Evolutionary conservation across 345 rosid species (phyloP).

Genomic region (Garcia nutans): DNA sequence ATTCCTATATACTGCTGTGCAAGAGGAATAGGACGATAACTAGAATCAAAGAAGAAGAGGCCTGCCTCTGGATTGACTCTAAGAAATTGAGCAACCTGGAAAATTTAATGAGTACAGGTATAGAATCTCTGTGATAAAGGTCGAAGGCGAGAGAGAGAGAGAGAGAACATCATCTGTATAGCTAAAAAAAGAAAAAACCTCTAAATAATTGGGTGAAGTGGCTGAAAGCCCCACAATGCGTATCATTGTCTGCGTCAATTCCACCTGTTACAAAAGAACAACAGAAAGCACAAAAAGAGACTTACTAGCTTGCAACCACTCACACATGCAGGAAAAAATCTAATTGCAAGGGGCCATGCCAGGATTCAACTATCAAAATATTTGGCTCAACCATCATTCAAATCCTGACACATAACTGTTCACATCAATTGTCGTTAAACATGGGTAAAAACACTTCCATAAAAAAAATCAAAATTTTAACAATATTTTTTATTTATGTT

Average conservation of each 20-base stretch:
- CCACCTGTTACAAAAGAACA: conserved; percentile 58
- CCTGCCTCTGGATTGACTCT: conserved; percentile 91
- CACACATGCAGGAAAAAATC: not conserved
- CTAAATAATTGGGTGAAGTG: conserved; percentile 86
- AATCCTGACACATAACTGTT: not conserved
- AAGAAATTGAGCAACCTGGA: conserved; percentile 92
- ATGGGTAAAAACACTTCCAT: not conserved
- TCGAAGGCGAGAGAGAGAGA: not conserved
- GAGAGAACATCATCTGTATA: conserved; percentile 3
- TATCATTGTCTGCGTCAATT: conserved; percentile 95
- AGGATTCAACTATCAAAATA: not conserved
- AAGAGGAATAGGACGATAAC: conserved; percentile 97
- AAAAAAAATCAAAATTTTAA: not conserved
- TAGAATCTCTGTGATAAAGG: not conserved
- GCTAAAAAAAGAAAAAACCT: conserved; percentile 58
- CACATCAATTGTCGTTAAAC: not conserved
- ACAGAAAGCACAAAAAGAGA: conserved; percentile 3
- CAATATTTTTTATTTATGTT: not conserved
- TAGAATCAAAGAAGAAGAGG: conserved; percentile 93
- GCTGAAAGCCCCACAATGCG: conserved; percentile 99
- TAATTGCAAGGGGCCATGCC: not conserved
- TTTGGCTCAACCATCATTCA: not conserved
- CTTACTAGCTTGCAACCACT: not conserved
- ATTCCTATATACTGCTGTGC: conserved; percentile 98
- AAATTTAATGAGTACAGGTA: conserved; percentile 9